phyloP scores from a whole-genome alignment of 805 yeast genomes.

The Candida fluviatilis region DNA sequence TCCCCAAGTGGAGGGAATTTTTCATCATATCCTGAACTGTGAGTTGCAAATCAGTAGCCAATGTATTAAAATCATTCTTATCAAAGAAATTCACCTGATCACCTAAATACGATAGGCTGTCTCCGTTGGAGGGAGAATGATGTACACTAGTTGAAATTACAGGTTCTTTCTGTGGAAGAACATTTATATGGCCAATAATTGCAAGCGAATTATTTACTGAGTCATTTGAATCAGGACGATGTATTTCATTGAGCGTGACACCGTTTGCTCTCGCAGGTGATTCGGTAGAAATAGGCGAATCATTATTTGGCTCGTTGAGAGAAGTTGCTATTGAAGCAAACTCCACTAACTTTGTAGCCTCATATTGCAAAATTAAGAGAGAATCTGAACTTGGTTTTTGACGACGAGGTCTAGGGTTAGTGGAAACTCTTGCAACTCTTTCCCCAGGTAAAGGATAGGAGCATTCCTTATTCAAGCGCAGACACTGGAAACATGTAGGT shows the following conservation, averaged over 20 bases:
- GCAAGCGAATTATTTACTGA: no score
- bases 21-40: not conserved
- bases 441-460: constrained; percentile 31
- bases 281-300: no score
- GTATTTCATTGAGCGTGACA: no score
- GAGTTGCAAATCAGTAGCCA: constrained; percentile 1
- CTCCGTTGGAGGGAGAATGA: not conserved
- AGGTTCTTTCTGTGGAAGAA: no score
- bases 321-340: constrained; percentile 3
- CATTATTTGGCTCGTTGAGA: no score
- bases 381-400: not conserved
- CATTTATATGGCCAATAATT: no score
- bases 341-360: constrained; percentile 1
- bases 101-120: not conserved
- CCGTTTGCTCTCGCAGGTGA: no score
- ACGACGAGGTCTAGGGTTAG: constrained; percentile 1
- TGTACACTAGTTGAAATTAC: not conserved
- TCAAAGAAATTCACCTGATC: constrained; percentile 1
- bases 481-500: constrained; percentile 32
- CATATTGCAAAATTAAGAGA: not conserved
- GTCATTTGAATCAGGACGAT: no score
- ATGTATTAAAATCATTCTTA: constrained; percentile 4
- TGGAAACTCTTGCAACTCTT: constrained; percentile 23
- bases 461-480: constrained; percentile 27
- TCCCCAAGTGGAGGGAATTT: no score